These are phyloP conservation scores for Epichloe uncinata DNA, from an alignment of 2,329 filamentous ascomycete species.

Conservation along the genomic window DNA sequence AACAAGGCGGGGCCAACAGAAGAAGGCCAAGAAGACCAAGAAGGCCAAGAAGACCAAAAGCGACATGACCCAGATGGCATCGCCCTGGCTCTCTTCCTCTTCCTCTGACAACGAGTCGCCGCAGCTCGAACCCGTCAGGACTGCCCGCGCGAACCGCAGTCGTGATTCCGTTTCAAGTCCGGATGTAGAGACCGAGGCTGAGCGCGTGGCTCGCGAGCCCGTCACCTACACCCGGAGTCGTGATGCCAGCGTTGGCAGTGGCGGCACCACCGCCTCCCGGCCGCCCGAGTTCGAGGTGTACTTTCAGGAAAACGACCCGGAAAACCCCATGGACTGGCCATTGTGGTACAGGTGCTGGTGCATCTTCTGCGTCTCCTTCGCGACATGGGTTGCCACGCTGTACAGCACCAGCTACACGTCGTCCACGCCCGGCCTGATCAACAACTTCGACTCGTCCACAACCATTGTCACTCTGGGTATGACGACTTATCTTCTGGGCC, in stretches of 20 bases:
- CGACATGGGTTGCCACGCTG: conserved; percentile 43
- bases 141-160: conserved; percentile 8
- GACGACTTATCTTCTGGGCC: conserved; percentile 64
- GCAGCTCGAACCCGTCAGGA: background rate
- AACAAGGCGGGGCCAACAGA: too few species aligned
- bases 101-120: background rate
- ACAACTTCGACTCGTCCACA: conserved; percentile 47
- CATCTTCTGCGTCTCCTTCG: conserved; percentile 31
- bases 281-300: conserved; percentile 58
- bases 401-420: conserved; percentile 72
- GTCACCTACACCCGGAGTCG: conserved; percentile 29
- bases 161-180: conserved; percentile 10
- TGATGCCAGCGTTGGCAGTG: conserved; percentile 17
- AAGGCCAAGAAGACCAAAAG: too few species aligned
- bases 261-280: conserved; percentile 29
- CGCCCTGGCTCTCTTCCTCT: background rate
- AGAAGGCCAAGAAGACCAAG: too few species aligned
- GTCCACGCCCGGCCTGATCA: conserved; percentile 53
- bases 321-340: conserved; percentile 58
- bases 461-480: conserved; percentile 60
- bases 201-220: conserved; percentile 30
- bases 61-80: background rate
- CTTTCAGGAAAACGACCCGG: conserved; percentile 49
- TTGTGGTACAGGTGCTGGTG: conserved; percentile 31
- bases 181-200: conserved; percentile 25